Percentiles rank a stretch among this genome's conserved stretches.
These are phyloP conservation scores for Scedosporium boydii DNA, from an alignment of 2,329 filamentous ascomycete species.

Conservation along the genomic window DNA sequence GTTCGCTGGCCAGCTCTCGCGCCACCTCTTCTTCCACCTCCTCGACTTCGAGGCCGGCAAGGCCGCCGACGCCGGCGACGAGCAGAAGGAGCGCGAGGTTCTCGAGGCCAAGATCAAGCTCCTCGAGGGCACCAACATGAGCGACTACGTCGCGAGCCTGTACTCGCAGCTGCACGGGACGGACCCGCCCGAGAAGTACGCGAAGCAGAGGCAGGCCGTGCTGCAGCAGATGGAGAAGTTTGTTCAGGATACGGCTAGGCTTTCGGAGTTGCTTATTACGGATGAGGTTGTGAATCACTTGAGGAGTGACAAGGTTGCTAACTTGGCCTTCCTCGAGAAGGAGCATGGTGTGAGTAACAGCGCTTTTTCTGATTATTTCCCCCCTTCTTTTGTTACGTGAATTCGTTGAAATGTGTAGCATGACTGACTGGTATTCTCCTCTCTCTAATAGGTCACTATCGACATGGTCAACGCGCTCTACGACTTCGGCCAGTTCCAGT, in stretches of 20 bases:
- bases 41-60: slow-evolving; percentile 83
- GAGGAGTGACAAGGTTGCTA: slow-evolving; percentile 94
- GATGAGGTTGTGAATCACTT: slow-evolving; percentile 86
- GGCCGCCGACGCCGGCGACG: slow-evolving; percentile 63
- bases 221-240: slow-evolving; percentile 72
- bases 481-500: slow-evolving; percentile 95
- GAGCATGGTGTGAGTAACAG: slow-evolving; percentile 65
- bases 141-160: slow-evolving; percentile 87
- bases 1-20: slow-evolving; percentile 84
- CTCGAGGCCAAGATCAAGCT: slow-evolving; percentile 85
- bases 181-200: slow-evolving; percentile 73
- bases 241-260: slow-evolving; percentile 80
- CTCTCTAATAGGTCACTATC: slow-evolving; percentile 55
- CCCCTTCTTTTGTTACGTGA: neutral
- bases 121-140: slow-evolving; percentile 97
- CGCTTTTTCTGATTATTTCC: neutral
- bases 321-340: slow-evolving; percentile 96
- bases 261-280: slow-evolving; percentile 75
- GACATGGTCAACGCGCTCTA: slow-evolving; percentile 96
- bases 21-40: slow-evolving; percentile 92
- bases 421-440: neutral
- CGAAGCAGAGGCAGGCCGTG: slow-evolving; percentile 82
- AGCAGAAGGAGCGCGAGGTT: slow-evolving; percentile 55
- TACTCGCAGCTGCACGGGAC: slow-evolving; percentile 82
- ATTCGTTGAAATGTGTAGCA: neutral